Base-by-base conservation (phyloP, 495 filamentous ascomycete species). In the Aspergillus funiculosus region DNA sequence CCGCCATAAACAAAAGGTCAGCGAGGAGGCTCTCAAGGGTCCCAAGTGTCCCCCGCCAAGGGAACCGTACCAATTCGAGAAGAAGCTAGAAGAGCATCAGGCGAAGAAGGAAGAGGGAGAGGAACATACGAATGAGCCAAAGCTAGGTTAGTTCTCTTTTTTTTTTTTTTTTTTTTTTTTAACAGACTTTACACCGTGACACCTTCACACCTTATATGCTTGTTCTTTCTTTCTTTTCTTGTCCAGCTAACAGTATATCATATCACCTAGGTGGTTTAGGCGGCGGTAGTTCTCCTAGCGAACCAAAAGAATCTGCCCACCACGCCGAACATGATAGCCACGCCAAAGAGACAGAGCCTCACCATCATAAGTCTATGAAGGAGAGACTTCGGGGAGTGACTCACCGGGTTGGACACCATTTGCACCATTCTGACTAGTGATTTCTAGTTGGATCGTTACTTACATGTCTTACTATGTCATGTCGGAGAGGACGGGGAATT, bases 21-120 rank as follows among this genome's bases (percentile, higher is more conserved):
- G 64, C 52, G 38, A 61, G 39, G 68, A 71, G 35, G 61, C 68
- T 2, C 48, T 69, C 19, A 43, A 53, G 43, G 68, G 66, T 0
- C 68, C 66, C 2, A 56, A 61, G 38, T 56, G 51, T 14, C 57
- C 62, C 6, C 42, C 60, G 2, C 59, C 62, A 0, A 48, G 53
- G 25, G 26, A 54, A 2, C 56, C 54, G 14, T 59, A 54, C 28
- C 55, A 66, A 21, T 62, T 66, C 34, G 56, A 61, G 40, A 58
- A 62, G 22, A 48, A 62, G 20, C 25, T 56, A 32, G 49, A 54
- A 10, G 39, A 50, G 14, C 6, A 17, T 8, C 1, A 18, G 7
- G 38, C 15, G 9, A 52, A 56, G 37, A 34, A 28, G 11, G 32
- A 51, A 27, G 43, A 39, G 26, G n/a, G 20, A 28, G 28, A 27